A percentile compares a stretch with the other conserved stretches of the same genome.
Evolutionary conservation across 805 yeast species (phyloP).

Genomic region (Candida lessepsii): DNA sequence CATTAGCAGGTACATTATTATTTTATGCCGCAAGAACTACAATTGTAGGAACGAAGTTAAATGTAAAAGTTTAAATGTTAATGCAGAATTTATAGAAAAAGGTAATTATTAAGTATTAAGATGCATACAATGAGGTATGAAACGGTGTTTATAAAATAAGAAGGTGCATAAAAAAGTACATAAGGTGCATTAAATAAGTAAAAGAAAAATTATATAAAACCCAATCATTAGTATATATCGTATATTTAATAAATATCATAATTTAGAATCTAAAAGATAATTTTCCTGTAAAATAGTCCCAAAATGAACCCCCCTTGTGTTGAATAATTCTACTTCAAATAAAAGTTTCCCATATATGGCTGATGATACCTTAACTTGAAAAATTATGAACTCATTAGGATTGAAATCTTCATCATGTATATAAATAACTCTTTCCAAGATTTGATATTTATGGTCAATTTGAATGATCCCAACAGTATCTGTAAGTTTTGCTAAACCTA

Average conservation of each 20-base stretch:
- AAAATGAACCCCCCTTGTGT: slow-evolving; percentile 47
- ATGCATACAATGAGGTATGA: too few relatives aligned
- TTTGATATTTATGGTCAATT: slow-evolving; percentile 4
- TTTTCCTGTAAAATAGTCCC: slow-evolving; percentile 72
- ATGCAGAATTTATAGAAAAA: background rate
- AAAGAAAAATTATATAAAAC: too few relatives aligned
- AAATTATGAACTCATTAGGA: slow-evolving; percentile 51
- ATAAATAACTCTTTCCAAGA: slow-evolving; percentile 42
- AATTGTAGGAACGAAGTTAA: slow-evolving; percentile 22
- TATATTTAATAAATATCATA: too few relatives aligned
- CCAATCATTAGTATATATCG: too few relatives aligned
- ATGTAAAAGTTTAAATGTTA: slow-evolving; percentile 23
- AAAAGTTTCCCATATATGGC: slow-evolving; percentile 54
- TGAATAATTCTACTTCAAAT: slow-evolving; percentile 57
- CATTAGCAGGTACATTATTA: slow-evolving; percentile 26
- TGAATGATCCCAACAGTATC: slow-evolving; percentile 5
- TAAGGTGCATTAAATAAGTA: background rate
- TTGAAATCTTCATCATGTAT: slow-evolving; percentile 57
- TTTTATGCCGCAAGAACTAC: slow-evolving; percentile 24
- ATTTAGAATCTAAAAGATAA: slow-evolving; percentile 7
- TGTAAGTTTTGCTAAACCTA: slow-evolving; percentile 10
- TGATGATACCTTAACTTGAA: slow-evolving; percentile 47
- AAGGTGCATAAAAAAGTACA: too few relatives aligned
- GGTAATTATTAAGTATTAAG: too few relatives aligned
- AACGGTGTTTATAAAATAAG: too few relatives aligned